Evolutionary conservation across 2,329 filamentous ascomycete genomes (phyloP), one percentile per base, ranked within the genome.

Genomic region (Ceratocystis albifundus): DNA sequence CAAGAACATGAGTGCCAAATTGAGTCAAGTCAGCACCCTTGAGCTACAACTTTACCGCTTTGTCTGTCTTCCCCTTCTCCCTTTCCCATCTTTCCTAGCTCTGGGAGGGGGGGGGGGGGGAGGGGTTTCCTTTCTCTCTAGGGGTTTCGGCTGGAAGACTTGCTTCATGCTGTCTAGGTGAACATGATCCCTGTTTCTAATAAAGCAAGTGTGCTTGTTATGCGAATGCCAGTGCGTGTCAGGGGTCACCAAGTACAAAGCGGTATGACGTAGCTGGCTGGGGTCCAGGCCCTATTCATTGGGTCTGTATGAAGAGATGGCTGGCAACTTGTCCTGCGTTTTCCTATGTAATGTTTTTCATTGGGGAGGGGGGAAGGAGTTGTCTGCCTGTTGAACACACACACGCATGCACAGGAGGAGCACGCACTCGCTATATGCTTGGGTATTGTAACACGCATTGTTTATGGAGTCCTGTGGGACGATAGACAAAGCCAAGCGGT

Each of bases 261-360:
- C 53, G 53, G 53, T 59, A 59, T 59, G 53, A 59, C 53, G 53
- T 59, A 59, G 53, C 8, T 59, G 53, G 53, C 53, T 36, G 53
- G 53, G 32, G 53, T 59, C 25, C 15, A 59, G 53, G 7, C 28
- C 12, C 12, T 6, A 36, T 59, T 8, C 32, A 17, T 30, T 59
- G 28, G 53, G 53, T 25, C 53, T 30, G n/a, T 28, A 20, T 17
- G 48, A 7, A 25, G 25, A 22, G 48, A 53, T 53, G 48, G 20
- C 25, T 53, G 32, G 32, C 32, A 12, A 20, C 48, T 53, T 22
- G 8, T 1, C n/a, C 45, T n/a, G 7, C 7, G 17, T 8, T 53
- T 25, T 53, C 2, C 7, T 53, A 12, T 15, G 8, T 28, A 20
- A 48, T 22, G 3, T 25, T 53, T 10, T 12, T 53, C 28, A 25